Conservation (phyloP, 2,329 filamentous ascomycete species). For the Elsinoe arachidis region DNA sequence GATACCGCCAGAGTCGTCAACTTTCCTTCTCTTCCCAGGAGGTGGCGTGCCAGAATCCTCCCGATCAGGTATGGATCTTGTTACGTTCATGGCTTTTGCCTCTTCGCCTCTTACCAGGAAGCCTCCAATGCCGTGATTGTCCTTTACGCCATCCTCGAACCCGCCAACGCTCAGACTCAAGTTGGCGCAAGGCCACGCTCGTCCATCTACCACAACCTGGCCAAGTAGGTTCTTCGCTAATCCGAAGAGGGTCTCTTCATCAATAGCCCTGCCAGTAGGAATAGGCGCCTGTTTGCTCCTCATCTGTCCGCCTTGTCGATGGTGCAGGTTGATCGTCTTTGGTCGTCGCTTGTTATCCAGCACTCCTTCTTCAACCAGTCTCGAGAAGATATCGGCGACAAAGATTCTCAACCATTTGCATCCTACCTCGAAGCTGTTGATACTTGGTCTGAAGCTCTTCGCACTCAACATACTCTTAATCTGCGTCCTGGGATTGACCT, state of each 20-base stretch:
- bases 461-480: slow-evolving; percentile 97
- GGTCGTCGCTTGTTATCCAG: slow-evolving; percentile 80
- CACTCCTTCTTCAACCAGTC: slow-evolving; percentile 83
- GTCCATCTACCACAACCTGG: slow-evolving; percentile 69
- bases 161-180: slow-evolving; percentile 81
- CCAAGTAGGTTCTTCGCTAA: slow-evolving; percentile 67
- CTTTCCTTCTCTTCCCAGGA: slow-evolving; percentile 29
- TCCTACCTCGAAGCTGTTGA: slow-evolving; percentile 70
- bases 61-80: not conserved
- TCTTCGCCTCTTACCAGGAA: slow-evolving; percentile 67
- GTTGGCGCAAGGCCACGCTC: slow-evolving; percentile 85
- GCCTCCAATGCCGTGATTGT: slow-evolving; percentile 75
- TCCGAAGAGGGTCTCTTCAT: slow-evolving; percentile 63
- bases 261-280: slow-evolving; percentile 62
- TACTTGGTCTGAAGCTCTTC: slow-evolving; percentile 83
- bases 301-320: slow-evolving; percentile 64
- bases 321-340: slow-evolving; percentile 75
- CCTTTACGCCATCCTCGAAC: slow-evolving; percentile 77
- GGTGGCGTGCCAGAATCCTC: slow-evolving; percentile 19
- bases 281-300: slow-evolving; percentile 70
- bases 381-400: slow-evolving; percentile 78
- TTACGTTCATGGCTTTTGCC: slow-evolving; percentile 38
- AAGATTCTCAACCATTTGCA: slow-evolving; percentile 85
- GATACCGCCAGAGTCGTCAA: slow-evolving; percentile 27
- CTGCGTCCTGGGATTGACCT: slow-evolving; percentile 82